Evolutionary conservation across 352 stramenopile species (phyloP).

Genomic region (Globisporangium abappressorium): DNA sequence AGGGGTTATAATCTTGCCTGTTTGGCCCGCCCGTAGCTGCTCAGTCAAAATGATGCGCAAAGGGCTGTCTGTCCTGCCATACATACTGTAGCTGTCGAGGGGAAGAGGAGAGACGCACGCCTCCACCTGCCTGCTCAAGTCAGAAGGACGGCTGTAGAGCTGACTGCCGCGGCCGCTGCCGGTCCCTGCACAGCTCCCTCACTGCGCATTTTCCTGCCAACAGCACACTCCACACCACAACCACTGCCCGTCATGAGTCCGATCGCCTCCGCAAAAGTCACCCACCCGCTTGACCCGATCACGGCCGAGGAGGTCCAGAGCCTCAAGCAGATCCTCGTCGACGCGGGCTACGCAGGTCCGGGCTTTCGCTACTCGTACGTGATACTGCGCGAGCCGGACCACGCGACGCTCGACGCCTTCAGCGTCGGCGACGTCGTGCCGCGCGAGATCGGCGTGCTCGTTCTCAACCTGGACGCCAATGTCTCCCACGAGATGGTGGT

Average conservation of each 20-base stretch:
- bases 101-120: not conserved
- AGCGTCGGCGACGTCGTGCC: constrained; percentile 29
- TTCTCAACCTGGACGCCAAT: constrained; percentile 39
- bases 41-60: too few species aligned
- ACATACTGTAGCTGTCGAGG: not conserved
- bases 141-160: too few species aligned
- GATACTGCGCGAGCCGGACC: constrained; percentile 48
- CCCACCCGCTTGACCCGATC: constrained; percentile 47
- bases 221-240: not conserved
- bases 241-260: not conserved
- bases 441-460: constrained; percentile 36
- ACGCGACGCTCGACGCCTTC: constrained; percentile 39
- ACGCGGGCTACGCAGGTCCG: constrained; percentile 30
- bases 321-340: constrained; percentile 43
- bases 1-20: too few species aligned
- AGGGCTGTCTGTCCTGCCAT: not conserved
- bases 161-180: not conserved
- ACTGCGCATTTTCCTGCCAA: constrained; percentile 14
- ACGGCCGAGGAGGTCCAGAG: constrained; percentile 37
- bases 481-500: constrained; percentile 36
- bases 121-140: not conserved
- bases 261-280: constrained; percentile 1
- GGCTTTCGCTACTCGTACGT: constrained; percentile 48
- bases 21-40: too few species aligned
- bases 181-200: not conserved